Percentiles rank a stretch among this genome's conserved stretches.
These are phyloP conservation scores for Poteriospumella lacustris DNA, from an alignment of 108 stramenopile species.

Conservation along the genomic window DNA sequence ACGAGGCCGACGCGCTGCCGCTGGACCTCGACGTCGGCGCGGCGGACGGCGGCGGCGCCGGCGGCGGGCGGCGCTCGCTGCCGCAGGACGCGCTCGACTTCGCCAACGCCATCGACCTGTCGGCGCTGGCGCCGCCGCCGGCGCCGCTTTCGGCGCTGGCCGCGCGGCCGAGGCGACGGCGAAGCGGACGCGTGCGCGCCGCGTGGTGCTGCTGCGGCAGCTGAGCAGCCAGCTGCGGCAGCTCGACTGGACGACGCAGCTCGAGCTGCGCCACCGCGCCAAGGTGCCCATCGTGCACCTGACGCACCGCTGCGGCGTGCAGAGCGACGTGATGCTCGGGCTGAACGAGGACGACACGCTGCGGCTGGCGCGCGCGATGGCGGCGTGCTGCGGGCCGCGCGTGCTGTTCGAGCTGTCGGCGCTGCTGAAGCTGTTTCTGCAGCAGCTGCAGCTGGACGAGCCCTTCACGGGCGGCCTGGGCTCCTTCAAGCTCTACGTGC, in stretches of 20 bases:
- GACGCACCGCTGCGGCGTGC: not conserved
- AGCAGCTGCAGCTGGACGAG: constrained; percentile 73
- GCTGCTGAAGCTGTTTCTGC: constrained; percentile 62
- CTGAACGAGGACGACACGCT: not conserved
- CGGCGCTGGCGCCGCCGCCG: too few species aligned
- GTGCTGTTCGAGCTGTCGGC: not conserved
- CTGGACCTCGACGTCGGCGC: too few species aligned
- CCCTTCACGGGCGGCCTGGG: constrained; percentile 87
- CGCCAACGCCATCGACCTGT: too few species aligned
- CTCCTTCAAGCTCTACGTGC: constrained; percentile 75
- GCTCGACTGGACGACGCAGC: not conserved
- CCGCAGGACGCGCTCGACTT: too few species aligned
- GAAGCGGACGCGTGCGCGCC: not conserved
- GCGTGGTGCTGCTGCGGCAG: not conserved
- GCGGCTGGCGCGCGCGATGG: not conserved
- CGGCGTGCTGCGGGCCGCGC: not conserved
- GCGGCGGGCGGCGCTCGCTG: too few species aligned
- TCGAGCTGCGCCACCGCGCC: not conserved
- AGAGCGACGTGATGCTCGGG: constrained; percentile 1
- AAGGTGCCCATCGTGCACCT: constrained; percentile 18
- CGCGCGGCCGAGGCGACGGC: not conserved
- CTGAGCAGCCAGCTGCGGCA: not conserved
- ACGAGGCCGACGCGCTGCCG: too few species aligned
- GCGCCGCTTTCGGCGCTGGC: not conserved
- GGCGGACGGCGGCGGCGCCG: too few species aligned